These are phyloP conservation scores for Candida peoriensis DNA, from an alignment of 805 yeast species.

Conservation along the genomic window DNA sequence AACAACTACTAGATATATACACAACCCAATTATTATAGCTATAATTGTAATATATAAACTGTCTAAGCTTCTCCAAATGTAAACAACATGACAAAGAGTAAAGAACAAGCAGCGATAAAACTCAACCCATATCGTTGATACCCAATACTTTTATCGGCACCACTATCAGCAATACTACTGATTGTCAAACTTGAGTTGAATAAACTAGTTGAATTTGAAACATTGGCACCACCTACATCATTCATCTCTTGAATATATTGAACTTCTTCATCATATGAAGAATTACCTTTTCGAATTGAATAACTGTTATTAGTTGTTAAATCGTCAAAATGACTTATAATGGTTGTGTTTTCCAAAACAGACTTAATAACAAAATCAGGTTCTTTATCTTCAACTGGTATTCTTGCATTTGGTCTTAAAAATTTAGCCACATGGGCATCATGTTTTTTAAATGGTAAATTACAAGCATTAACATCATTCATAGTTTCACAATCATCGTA, in stretches of 20 bases:
- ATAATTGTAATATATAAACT: too few species aligned
- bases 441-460: slow-evolving; percentile 42
- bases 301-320: not conserved
- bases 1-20: slow-evolving; percentile 12
- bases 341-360: slow-evolving; percentile 8
- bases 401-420: slow-evolving; percentile 21
- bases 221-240: too few species aligned
- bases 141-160: too few species aligned
- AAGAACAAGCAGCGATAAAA: not conserved
- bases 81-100: not conserved
- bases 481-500: slow-evolving; percentile 41
- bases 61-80: too few species aligned
- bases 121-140: not conserved
- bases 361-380: slow-evolving; percentile 21
- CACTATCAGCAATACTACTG: too few species aligned
- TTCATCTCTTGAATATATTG: too few species aligned
- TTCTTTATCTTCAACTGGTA: slow-evolving; percentile 23
- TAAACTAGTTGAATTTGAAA: too few species aligned
- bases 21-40: too few species aligned
- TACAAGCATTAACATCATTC: slow-evolving; percentile 46
- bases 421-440: slow-evolving; percentile 28
- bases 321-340: slow-evolving; percentile 2
- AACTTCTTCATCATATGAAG: too few species aligned
- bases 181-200: too few species aligned
- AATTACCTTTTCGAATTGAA: too few species aligned